A percentile compares a stretch with the other conserved stretches of the same genome.
Conservation (phyloP, 2,329 filamentous ascomycete genomes). For the Fusarium sulawesiense region DNA sequence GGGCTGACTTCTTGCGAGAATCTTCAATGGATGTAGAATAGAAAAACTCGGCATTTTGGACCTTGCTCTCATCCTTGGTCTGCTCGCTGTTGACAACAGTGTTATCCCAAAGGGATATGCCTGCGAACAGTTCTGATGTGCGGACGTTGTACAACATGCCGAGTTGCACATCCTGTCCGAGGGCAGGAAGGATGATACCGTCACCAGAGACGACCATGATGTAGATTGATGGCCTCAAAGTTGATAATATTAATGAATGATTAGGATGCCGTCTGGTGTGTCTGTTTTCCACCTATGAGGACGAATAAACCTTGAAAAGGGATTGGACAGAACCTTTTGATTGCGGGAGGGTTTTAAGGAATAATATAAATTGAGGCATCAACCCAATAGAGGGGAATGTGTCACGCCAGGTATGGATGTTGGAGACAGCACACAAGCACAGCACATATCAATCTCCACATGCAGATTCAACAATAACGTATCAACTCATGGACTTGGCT, state of each 20-base stretch:
- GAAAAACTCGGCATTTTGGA: conserved; percentile 3
- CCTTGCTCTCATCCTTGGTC: not conserved
- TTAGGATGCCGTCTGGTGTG: not conserved
- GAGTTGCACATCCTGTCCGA: not conserved
- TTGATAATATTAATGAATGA: not conserved
- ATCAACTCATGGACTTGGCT: not conserved
- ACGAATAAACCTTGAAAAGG: not conserved
- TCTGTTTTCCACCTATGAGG: not conserved
- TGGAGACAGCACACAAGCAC: not conserved
- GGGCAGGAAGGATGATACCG: not conserved
- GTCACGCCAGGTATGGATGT: not conserved
- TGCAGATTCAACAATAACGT: not conserved
- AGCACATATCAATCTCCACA: conserved; percentile 2
- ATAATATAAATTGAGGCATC: not conserved
- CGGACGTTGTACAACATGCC: conserved; percentile 4
- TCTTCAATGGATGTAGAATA: conserved; percentile 6
- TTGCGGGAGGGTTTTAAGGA: not conserved
- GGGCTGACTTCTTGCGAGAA: conserved; percentile 3
- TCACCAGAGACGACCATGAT: conserved; percentile 4
- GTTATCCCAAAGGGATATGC: conserved; percentile 1
- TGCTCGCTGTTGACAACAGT: not conserved
- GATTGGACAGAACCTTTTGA: not conserved
- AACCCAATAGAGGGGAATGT: not conserved
- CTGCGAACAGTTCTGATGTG: conserved; percentile 1
- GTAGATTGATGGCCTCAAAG: not conserved